A percentile compares a stretch with the other conserved stretches of the same genome.
These are phyloP conservation scores for Casuarina equisetifolia DNA, from an alignment of 306 rosid species.

Conservation along the genomic window DNA sequence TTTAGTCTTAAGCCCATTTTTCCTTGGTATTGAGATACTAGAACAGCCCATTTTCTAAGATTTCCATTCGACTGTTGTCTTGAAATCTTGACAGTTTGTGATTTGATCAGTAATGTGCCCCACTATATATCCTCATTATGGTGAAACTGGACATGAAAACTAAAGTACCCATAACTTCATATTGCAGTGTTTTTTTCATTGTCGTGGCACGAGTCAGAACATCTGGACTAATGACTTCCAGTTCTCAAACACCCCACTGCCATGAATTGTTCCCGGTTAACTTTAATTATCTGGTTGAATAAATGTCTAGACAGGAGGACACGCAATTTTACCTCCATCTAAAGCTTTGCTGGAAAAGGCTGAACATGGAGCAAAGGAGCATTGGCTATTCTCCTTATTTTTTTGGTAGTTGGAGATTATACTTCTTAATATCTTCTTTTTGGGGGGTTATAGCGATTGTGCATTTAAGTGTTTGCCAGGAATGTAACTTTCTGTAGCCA, in stretches of 20 bases:
- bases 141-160: neutral
- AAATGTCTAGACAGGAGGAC: neutral
- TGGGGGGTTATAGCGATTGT: neutral
- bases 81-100: neutral
- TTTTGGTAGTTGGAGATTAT: neutral
- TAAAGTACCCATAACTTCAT: neutral
- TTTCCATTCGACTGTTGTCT: neutral
- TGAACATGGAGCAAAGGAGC: neutral
- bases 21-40: neutral
- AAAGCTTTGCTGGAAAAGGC: neutral
- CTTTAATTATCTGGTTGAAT: neutral
- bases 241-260: no score
- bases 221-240: neutral
- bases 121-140: neutral
- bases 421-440: neutral
- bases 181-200: neutral
- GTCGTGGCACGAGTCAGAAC: neutral
- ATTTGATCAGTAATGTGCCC: neutral
- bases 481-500: neutral
- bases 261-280: no score
- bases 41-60: neutral
- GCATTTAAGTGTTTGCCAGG: neutral
- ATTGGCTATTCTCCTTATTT: neutral
- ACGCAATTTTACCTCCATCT: neutral
- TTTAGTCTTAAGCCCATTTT: neutral